Conservation (phyloP, 495 filamentous ascomycete species). For the Terfezia claveryi region DNA sequence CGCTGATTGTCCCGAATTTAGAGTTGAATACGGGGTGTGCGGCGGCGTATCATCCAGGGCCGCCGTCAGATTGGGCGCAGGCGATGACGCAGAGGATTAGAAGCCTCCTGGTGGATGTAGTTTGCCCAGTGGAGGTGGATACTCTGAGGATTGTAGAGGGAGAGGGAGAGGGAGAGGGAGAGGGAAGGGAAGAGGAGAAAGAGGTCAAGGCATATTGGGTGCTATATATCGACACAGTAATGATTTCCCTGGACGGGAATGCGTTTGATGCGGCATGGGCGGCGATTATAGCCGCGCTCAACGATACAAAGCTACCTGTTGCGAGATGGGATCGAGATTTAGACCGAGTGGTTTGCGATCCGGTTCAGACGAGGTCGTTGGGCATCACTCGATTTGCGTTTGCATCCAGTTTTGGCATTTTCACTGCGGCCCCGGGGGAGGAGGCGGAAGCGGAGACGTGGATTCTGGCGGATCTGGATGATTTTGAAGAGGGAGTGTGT, state of each 20-base stretch:
- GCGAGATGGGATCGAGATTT: slow-evolving; percentile 73
- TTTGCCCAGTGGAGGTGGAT: slow-evolving; percentile 30
- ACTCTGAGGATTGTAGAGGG: slow-evolving; percentile 22
- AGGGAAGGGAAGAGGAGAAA: slow-evolving; percentile 8
- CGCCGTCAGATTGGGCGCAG: slow-evolving; percentile 63
- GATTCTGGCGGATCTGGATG: slow-evolving; percentile 67
- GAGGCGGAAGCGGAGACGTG: slow-evolving; percentile 25
- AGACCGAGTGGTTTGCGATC: slow-evolving; percentile 55
- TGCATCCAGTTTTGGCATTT: slow-evolving; percentile 50
- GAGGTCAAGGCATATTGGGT: slow-evolving; percentile 64
- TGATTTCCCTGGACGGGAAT: slow-evolving; percentile 77
- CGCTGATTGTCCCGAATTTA: slow-evolving; percentile 73
- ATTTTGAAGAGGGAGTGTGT: slow-evolving; percentile 66
- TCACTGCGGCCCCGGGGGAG: slow-evolving; percentile 39
- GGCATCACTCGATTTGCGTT: slow-evolving; percentile 43
- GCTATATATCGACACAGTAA: slow-evolving; percentile 77
- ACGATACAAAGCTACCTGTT: slow-evolving; percentile 51
- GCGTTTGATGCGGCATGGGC: slow-evolving; percentile 79
- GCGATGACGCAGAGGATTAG: slow-evolving; percentile 56
- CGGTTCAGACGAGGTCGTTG: slow-evolving; percentile 24
- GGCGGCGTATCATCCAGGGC: slow-evolving; percentile 62
- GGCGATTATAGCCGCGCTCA: slow-evolving; percentile 59
- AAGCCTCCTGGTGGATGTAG: slow-evolving; percentile 42
- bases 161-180: slow-evolving; percentile 25
- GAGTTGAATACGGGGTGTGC: slow-evolving; percentile 75